These are phyloP conservation scores for Cladobotryum mycophilum DNA, from an alignment of 2,329 filamentous ascomycete species.

Conservation along the genomic window DNA sequence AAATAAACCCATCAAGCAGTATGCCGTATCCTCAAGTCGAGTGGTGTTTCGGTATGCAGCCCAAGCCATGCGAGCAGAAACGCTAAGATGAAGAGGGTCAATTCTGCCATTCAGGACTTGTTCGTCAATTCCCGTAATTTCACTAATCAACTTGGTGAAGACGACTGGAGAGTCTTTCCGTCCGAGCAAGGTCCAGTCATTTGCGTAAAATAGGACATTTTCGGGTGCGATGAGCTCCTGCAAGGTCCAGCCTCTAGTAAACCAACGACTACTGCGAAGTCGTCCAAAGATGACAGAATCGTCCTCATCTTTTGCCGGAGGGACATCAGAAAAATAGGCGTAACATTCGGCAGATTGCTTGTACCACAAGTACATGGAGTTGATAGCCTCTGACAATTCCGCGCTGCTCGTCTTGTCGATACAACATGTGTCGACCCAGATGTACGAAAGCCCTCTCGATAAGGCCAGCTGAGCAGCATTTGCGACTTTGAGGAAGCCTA, in stretches of 20 bases:
- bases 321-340: slow-evolving; percentile 20
- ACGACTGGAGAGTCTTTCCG: slow-evolving; percentile 1
- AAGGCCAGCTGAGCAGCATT: slow-evolving; percentile 7
- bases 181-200: slow-evolving; percentile 6
- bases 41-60: slow-evolving; percentile 13
- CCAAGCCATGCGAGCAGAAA: slow-evolving; percentile 15
- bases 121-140: slow-evolving; percentile 5
- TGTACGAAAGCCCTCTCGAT: slow-evolving; percentile 15
- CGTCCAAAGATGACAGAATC: not conserved
- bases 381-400: slow-evolving; percentile 22
- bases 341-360: slow-evolving; percentile 19
- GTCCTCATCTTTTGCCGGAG: not conserved
- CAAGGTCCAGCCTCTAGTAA: slow-evolving; percentile 15
- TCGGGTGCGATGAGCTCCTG: slow-evolving; percentile 15
- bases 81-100: slow-evolving; percentile 7
- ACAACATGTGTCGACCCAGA: slow-evolving; percentile 25
- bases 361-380: slow-evolving; percentile 24
- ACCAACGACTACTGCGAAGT: slow-evolving; percentile 19
- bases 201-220: slow-evolving; percentile 10
- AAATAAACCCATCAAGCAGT: slow-evolving; percentile 16
- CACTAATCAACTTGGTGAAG: slow-evolving; percentile 1
- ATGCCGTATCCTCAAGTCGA: slow-evolving; percentile 15
- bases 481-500: slow-evolving; percentile 19
- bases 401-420: slow-evolving; percentile 21
- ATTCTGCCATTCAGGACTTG: slow-evolving; percentile 7